phyloP scores from a whole-genome alignment of 2,329 filamentous ascomycete genomes.

The Arthrobotrys sphaeroides region DNA sequence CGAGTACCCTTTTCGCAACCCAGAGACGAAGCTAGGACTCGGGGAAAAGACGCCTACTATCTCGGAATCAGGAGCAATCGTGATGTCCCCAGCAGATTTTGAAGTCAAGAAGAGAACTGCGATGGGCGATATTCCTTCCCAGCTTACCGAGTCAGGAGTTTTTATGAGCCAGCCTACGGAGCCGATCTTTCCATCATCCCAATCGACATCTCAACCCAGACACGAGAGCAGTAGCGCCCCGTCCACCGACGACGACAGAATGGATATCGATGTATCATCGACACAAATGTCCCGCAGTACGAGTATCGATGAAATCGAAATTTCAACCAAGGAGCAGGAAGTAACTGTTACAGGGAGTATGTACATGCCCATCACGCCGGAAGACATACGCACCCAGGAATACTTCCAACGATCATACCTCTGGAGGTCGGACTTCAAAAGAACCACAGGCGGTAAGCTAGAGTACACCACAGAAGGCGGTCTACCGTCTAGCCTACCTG shows the following conservation, averaged over 20 bases:
- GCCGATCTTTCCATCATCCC: background rate
- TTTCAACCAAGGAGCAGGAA: background rate
- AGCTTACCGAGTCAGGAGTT: background rate
- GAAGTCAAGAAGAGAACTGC: background rate
- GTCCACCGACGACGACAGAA: background rate
- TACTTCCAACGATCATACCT: constrained; percentile 32
- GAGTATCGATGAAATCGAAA: too few species aligned
- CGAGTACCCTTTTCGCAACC: background rate
- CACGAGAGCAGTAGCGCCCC: background rate
- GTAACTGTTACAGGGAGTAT: background rate
- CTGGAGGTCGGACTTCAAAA: constrained; percentile 32
- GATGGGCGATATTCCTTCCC: background rate
- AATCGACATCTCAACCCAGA: background rate
- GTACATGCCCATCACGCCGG: background rate
- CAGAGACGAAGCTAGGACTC: background rate
- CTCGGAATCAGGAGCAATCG: background rate
- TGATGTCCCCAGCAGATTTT: background rate
- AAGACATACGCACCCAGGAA: background rate
- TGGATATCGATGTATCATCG: background rate
- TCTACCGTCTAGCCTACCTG: background rate
- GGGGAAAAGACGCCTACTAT: background rate
- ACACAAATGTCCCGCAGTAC: too few species aligned
- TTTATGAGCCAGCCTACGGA: background rate
- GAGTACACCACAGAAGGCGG: background rate
- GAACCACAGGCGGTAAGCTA: background rate